Conservation (phyloP, 1,284 basidiomycete genomes). For the Wolfiporia cocos region DNA sequence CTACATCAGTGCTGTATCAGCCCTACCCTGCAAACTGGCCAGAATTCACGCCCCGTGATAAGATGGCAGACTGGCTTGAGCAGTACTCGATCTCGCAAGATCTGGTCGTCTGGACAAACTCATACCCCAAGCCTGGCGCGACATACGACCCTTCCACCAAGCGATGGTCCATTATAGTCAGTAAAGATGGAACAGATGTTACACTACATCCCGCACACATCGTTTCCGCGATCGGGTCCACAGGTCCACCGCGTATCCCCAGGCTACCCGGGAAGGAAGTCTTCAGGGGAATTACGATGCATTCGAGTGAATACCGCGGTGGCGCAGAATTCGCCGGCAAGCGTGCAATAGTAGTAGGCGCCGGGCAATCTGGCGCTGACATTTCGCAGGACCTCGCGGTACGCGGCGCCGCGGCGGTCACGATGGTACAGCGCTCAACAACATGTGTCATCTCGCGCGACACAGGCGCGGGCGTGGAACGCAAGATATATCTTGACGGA, state of each 20-base stretch:
- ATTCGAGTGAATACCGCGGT: slow-evolving; percentile 35
- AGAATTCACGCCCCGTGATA: slow-evolving; percentile 21
- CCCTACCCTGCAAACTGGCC: slow-evolving; percentile 26
- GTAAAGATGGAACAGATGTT: slow-evolving; percentile 32
- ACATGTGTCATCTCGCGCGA: slow-evolving; percentile 15
- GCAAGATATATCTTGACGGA: slow-evolving; percentile 32
- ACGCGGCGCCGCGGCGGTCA: slow-evolving; percentile 27
- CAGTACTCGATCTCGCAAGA: slow-evolving; percentile 55
- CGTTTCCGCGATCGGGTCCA: slow-evolving; percentile 51
- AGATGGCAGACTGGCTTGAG: slow-evolving; percentile 60
- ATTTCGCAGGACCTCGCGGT: slow-evolving; percentile 38
- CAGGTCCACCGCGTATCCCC: slow-evolving; percentile 40
- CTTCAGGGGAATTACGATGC: slow-evolving; percentile 36
- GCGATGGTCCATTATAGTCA: slow-evolving; percentile 45
- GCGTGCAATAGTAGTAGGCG: slow-evolving; percentile 44
- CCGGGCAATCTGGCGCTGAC: slow-evolving; percentile 40
- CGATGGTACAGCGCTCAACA: slow-evolving; percentile 26
- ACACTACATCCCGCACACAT: slow-evolving; percentile 46
- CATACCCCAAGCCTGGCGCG: slow-evolving; percentile 28
- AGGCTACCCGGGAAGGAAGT: slow-evolving; percentile 31
- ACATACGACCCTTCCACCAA: slow-evolving; percentile 32
- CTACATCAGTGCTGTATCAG: slow-evolving; percentile 28
- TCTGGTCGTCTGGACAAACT: slow-evolving; percentile 54
- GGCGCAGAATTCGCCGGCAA: slow-evolving; percentile 37
- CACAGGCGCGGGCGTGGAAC: not conserved